Base-by-base conservation (phyloP, 495 filamentous ascomycete genomes). In the Neurospora tetraspora region DNA sequence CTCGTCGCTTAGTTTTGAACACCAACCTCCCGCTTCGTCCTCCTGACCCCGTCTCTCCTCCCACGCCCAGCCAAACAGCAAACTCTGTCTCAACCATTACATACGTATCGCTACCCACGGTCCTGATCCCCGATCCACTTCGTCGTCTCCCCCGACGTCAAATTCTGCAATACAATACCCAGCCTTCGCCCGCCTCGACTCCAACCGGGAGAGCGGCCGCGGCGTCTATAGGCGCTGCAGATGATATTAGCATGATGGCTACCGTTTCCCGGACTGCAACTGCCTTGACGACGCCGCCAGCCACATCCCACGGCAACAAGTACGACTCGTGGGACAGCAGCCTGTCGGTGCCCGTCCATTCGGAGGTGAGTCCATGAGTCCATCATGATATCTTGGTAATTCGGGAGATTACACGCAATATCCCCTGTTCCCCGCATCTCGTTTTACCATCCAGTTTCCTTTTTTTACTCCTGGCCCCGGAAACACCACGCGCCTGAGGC, bases 241-340 rank as follows among this genome's bases (percentile, higher is more conserved):
- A 77, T 77, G 75, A 76, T 45, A 68, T 72, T 73, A 40, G 39
- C 16, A 77, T n/a, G n/a, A 88, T 88, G 86, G 84, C 86, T 74
- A 79, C 86, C 75, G 83, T 87, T 78, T 86, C 85, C 72, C 84
- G 85, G 74, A 83, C 81, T 71, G 76, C 84, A 38, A 82, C 76
- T 75, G 82, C 86, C 39, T 75, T 89, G 70, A 86, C 53, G 53
- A 65, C 84, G 70, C 85, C 85, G 69, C 83, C 86, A 38, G 82
- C 81, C 73, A 87, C 84, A 75, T 84, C 84, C 23, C 85, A 88
- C 73, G 86, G 83, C 68, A 82, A 81, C 39, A 80, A 79, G 69
- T 82, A 81, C 34, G 34, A 36, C 69, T 76, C 84, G 71, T 90
- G 88, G 88, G 85, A 85, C 72, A 84, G 53, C 72, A 84, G 53